Conservation (phyloP, 2,329 filamentous ascomycete genomes). For the Zymoseptoria passerinii region DNA sequence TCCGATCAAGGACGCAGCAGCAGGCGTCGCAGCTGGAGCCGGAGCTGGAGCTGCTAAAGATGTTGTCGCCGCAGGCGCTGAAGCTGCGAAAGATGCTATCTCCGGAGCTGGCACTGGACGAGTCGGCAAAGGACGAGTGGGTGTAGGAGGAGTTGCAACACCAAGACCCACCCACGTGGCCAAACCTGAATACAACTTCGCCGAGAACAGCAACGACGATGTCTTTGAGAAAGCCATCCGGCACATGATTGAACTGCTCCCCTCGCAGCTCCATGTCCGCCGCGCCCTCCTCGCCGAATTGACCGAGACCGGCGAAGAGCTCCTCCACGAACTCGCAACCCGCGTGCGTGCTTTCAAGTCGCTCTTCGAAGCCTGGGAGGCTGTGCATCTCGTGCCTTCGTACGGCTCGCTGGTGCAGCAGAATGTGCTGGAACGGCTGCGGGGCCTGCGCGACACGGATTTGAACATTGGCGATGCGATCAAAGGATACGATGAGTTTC, state of each 20-base stretch:
- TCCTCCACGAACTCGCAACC: constrained; percentile 12
- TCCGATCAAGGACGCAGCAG: background rate
- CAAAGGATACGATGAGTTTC: constrained; percentile 37
- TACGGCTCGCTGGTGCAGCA: constrained; percentile 1
- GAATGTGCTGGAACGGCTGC: constrained; percentile 7
- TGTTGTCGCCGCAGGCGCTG: background rate
- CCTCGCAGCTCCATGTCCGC: background rate
- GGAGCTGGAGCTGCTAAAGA: background rate
- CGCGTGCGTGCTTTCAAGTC: constrained; percentile 10
- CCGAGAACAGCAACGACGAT: background rate
- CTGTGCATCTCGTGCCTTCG: constrained; percentile 6
- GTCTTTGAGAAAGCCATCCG: background rate
- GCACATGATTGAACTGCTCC: constrained; percentile 5
- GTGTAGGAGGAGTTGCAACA: background rate
- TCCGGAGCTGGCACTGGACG: background rate
- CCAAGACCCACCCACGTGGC: background rate
- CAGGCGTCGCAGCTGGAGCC: background rate
- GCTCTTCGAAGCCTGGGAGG: constrained; percentile 12
- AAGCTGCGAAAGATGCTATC: background rate
- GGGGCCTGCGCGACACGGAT: background rate
- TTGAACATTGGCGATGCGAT: constrained; percentile 16
- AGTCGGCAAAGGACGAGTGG: background rate
- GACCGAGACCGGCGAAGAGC: constrained; percentile 9
- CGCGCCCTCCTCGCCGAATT: constrained; percentile 7
- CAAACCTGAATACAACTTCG: background rate